phyloP scores from a whole-genome alignment of 441 rosid genomes.

The Jatropha multifida region DNA sequence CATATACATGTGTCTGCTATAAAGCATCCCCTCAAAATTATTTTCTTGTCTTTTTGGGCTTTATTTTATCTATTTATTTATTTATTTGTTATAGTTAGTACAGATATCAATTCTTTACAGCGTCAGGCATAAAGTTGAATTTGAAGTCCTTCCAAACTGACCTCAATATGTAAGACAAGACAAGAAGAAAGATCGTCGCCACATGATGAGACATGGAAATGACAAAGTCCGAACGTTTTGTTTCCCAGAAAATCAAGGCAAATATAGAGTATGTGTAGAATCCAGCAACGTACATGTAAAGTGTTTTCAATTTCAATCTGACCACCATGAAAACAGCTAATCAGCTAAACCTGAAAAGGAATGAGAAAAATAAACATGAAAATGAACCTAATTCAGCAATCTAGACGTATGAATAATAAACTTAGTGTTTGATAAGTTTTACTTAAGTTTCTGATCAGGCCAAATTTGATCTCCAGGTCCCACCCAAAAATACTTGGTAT shows the following conservation, averaged over 20 bases:
- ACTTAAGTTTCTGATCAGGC: constrained; percentile 86
- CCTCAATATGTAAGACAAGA: constrained; percentile 81
- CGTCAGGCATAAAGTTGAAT: neutral
- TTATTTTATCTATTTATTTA: neutral
- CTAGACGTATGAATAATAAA: neutral
- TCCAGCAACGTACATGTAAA: constrained; percentile 88
- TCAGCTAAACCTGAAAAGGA: constrained; percentile 3
- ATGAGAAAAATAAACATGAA: constrained; percentile 5
- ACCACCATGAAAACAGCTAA: constrained; percentile 20
- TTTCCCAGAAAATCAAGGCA: constrained; percentile 93
- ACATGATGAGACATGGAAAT: constrained; percentile 93
- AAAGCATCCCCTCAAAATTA: neutral
- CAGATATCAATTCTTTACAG: constrained; percentile 4
- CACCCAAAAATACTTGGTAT: constrained; percentile 68
- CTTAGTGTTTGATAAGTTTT: constrained; percentile 24
- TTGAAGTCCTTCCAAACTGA: constrained; percentile 20
- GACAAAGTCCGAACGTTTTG: constrained; percentile 83
- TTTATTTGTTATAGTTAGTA: neutral
- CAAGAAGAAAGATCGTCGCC: constrained; percentile 62
- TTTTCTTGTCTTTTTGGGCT: neutral
- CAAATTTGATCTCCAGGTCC: constrained; percentile 83
- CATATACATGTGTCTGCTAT: neutral
- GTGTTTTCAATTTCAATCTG: constrained; percentile 74
- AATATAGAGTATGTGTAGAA: constrained; percentile 88
- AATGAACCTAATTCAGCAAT: constrained; percentile 1